Evolutionary conservation across 169 alveolate species (phyloP).

Genomic region (Eimeria zaria): DNA sequence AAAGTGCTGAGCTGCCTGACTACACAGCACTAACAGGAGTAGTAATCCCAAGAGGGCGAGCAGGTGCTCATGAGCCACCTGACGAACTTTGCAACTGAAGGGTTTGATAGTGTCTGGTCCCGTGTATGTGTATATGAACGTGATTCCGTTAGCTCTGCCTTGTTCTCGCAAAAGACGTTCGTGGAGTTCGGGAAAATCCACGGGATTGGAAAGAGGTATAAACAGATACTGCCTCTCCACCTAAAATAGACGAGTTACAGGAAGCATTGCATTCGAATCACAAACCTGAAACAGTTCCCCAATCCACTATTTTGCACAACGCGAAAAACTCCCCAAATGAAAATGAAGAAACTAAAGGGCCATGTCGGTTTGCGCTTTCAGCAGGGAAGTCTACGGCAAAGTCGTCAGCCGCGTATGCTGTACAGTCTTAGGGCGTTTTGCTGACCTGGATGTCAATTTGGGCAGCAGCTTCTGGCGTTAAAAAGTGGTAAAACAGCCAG

Average conservation of each 20-base stretch:
- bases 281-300: background rate
- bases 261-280: background rate
- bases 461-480: conserved; percentile 48
- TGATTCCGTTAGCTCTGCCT: conserved; percentile 53
- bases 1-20: conserved; percentile 14
- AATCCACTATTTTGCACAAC: background rate
- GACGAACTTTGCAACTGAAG: background rate
- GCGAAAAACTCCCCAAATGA: background rate
- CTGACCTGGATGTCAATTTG: conserved; percentile 46
- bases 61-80: background rate
- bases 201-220: conserved; percentile 45
- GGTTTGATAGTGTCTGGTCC: conserved; percentile 30
- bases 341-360: background rate
- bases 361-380: background rate
- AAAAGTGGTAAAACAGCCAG: conserved; percentile 49
- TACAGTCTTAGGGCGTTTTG: background rate
- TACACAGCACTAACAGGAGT: background rate
- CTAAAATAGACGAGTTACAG: conserved; percentile 1
- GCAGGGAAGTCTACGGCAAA: background rate
- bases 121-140: conserved; percentile 25
- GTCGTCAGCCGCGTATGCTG: no score
- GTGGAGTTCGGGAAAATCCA: conserved; percentile 57
- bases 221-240: conserved; percentile 49
- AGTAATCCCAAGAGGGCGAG: conserved; percentile 6
- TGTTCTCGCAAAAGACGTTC: conserved; percentile 64